Conservation (phyloP, 1,139 yeast species). For the Hemisphaericaspora subhashii region DNA sequence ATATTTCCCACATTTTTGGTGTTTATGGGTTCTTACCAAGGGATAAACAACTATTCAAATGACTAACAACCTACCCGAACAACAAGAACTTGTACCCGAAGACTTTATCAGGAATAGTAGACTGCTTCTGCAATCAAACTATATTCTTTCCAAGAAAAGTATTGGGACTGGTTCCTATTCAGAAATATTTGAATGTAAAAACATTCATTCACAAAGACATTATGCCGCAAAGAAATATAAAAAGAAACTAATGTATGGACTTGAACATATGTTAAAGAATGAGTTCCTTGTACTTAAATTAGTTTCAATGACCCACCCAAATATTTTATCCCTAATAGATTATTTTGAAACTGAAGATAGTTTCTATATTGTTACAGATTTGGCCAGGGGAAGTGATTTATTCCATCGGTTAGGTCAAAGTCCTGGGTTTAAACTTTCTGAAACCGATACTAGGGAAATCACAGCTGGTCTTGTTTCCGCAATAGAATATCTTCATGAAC, state of each 20-base stretch:
- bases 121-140: constrained; percentile 39
- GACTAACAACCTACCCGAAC: no score
- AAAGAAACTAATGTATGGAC: constrained; percentile 35
- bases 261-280: constrained; percentile 44
- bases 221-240: constrained; percentile 42
- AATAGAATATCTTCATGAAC: constrained; percentile 30
- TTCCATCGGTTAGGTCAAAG: constrained; percentile 41
- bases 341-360: constrained; percentile 66
- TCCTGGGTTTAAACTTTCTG: constrained; percentile 24
- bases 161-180: constrained; percentile 44
- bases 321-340: constrained; percentile 62
- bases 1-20: no score
- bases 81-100: no score
- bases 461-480: constrained; percentile 30
- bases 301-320: constrained; percentile 46
- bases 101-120: no score
- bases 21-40: no score
- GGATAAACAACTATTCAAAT: no score
- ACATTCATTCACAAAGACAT: constrained; percentile 29
- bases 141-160: constrained; percentile 28
- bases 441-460: constrained; percentile 50
- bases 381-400: constrained; percentile 71
- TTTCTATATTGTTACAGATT: constrained; percentile 63
- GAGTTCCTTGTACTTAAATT: constrained; percentile 55
- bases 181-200: constrained; percentile 40